Evolutionary conservation across 768 basidiomycete genomes (phyloP), one percentile per base, ranked within the genome.

Genomic region (Macrolepiota fuliginosa): DNA sequence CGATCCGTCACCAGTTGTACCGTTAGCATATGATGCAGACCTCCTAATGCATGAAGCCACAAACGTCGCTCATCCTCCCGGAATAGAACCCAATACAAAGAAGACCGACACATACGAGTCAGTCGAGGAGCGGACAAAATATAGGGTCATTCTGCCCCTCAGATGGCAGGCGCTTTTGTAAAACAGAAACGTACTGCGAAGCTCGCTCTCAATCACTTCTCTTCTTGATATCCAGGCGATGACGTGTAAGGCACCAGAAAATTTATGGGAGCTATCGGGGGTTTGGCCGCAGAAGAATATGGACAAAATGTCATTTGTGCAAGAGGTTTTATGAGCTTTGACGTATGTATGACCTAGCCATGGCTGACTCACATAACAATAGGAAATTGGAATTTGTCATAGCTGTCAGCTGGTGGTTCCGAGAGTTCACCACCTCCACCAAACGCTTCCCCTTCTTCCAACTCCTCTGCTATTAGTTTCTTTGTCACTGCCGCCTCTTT

Each of bases 131-230:
- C 82, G 86, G 61, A 77, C 92, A 6, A 88, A 79, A 70, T 87
- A 85, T 2, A 82, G 92, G 95, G 94, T 0, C 94, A 97, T 72
- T 94, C 92, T 4, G 96, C 94, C 12, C 93, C 94, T 1, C 91
- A 92, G 68, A 91, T 94, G 87, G 95, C 93, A 7, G 94, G 88
- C 11, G 77, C 77, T 12, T 96, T 96, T 69, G 94, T 90, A 4
- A 85, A 80, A 69, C 75, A 72, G 10, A 83, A 92, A 42, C 69
- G 79, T 4, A 90, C 92, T 25, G 76, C 74, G 62, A 80, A 74
- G 58, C 78, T 96, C 19, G 75, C 90, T 42, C 75, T 97, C 52
- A 96, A 94, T 68, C 94, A 96, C 71, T 92, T 96, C 70, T 93
- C 92, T 54, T 75, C 91, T 27, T 82, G 90, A 65, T 96, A 93